These are phyloP conservation scores for Elongisporangium undulatum DNA, from an alignment of 352 stramenopile genomes.

Conservation along the genomic window DNA sequence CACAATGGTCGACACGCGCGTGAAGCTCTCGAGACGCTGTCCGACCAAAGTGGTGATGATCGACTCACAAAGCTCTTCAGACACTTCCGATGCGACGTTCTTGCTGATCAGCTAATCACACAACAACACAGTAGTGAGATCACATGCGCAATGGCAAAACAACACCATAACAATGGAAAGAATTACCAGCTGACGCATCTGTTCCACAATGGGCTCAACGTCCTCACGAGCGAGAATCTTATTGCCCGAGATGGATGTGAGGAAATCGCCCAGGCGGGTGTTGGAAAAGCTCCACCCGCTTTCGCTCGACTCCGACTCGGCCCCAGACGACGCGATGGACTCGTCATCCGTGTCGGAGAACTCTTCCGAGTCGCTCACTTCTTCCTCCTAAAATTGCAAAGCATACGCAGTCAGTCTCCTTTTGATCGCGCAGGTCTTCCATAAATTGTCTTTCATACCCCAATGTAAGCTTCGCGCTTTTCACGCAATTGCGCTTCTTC, in stretches of 20 bases:
- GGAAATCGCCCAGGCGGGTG: constrained; percentile 75
- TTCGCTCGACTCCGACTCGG: constrained; percentile 61
- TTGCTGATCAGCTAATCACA: constrained; percentile 93
- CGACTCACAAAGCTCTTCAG: constrained; percentile 93
- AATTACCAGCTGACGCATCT: constrained; percentile 90
- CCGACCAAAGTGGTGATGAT: constrained; percentile 93
- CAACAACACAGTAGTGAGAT: not conserved
- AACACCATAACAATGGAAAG: not conserved
- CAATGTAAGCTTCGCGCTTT: constrained; percentile 80
- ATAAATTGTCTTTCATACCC: constrained; percentile 30
- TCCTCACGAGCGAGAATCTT: constrained; percentile 93
- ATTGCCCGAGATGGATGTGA: constrained; percentile 82
- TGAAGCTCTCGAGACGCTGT: constrained; percentile 95
- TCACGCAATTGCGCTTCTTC: constrained; percentile 66
- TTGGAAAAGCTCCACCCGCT: constrained; percentile 77
- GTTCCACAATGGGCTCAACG: constrained; percentile 89
- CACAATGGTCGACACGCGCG: constrained; percentile 88
- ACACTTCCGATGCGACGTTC: constrained; percentile 97
- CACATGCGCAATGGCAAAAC: not conserved
- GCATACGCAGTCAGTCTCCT: not conserved
- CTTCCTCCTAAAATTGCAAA: constrained; percentile 38
- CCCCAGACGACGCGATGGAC: constrained; percentile 53
- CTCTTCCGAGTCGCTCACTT: constrained; percentile 62
- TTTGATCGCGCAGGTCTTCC: not conserved
- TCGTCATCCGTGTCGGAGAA: constrained; percentile 71